Percentiles rank a stretch among this genome's conserved stretches.
These are phyloP conservation scores for Globisporangium okanoganense DNA, from an alignment of 352 stramenopile species.

Conservation along the genomic window DNA sequence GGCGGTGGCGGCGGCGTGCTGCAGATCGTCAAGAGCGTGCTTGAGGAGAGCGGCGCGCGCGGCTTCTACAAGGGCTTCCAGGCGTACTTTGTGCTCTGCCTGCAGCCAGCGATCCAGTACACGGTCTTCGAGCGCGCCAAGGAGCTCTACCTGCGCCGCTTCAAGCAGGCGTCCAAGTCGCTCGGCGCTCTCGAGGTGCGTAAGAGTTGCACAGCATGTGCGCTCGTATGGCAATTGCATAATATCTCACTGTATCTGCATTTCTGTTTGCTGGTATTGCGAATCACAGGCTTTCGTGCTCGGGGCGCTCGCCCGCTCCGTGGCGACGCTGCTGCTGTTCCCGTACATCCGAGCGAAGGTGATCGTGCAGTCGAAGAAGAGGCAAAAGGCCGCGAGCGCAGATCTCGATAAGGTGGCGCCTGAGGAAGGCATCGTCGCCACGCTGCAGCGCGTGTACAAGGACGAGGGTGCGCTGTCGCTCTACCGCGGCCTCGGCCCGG, in stretches of 20 bases:
- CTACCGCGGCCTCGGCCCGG: slow-evolving; percentile 93
- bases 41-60: slow-evolving; percentile 57
- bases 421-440: slow-evolving; percentile 77
- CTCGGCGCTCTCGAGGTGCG: slow-evolving; percentile 68
- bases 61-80: slow-evolving; percentile 88
- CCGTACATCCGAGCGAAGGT: slow-evolving; percentile 97
- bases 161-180: slow-evolving; percentile 49
- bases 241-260: background rate
- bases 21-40: slow-evolving; percentile 57
- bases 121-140: slow-evolving; percentile 94
- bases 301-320: slow-evolving; percentile 90
- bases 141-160: slow-evolving; percentile 58
- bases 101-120: slow-evolving; percentile 97
- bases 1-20: slow-evolving; percentile 35
- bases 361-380: slow-evolving; percentile 88
- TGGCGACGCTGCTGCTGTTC: slow-evolving; percentile 96
- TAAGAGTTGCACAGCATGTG: slow-evolving; percentile 3
- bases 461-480: slow-evolving; percentile 87
- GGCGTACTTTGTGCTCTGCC: slow-evolving; percentile 94
- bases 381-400: slow-evolving; percentile 19
- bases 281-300: slow-evolving; percentile 90
- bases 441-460: slow-evolving; percentile 68
- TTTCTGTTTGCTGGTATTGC: slow-evolving; percentile 21
- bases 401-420: slow-evolving; percentile 12
- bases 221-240: background rate